Evolutionary conservation across 306 rosid species (phyloP), one percentile per base, ranked within the genome.

Genomic region (Hippophae rhamnoides): DNA sequence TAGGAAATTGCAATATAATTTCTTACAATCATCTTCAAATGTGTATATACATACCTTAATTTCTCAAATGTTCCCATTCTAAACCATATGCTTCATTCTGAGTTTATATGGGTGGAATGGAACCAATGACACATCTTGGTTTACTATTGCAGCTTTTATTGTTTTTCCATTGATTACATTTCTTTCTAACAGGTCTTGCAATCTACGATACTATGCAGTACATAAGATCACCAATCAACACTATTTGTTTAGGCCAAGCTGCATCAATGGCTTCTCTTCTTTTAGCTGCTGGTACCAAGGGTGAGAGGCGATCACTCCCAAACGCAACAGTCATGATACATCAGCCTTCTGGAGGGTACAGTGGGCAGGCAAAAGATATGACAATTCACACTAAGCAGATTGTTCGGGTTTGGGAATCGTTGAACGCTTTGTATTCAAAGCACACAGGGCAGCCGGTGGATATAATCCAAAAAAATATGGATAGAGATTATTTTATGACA

Each of bases 251-350:
- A 80, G 99, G 97, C 38, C 99, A 92, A 81, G 97, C 99, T 72
- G 99, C 99, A 5, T 92, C 99, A 25, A 92, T 92, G 99, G 99
- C 76, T 66, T 92, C 99, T 64, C 96, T 92, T 54, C 88, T 92
- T 52, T 72, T 92, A 76, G 82, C 95, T 53, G 95, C 99, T 5
- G 99, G 99, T 65, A 68, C 95, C 49, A 86, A 84, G 81, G 99
- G 99, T 11, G 84, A 92, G 81, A 80, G 99, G 74, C 94, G 97
- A 18, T 27, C 97, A 8, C 99, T 92, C 68, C 97, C 99, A 1
- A 84, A 92, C 75, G 90, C 99, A 6, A 73, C 99, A 2, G 45
- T 92, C 64, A 92, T 92, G 99, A 68, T 92, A 77, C 99, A 92
- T 76, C 99, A 92, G 74, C 95, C 99, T 56, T 92, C 99, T 2